Base-by-base conservation (phyloP, 257 asterid genomes). In the Solanum chiquidenum region DNA sequence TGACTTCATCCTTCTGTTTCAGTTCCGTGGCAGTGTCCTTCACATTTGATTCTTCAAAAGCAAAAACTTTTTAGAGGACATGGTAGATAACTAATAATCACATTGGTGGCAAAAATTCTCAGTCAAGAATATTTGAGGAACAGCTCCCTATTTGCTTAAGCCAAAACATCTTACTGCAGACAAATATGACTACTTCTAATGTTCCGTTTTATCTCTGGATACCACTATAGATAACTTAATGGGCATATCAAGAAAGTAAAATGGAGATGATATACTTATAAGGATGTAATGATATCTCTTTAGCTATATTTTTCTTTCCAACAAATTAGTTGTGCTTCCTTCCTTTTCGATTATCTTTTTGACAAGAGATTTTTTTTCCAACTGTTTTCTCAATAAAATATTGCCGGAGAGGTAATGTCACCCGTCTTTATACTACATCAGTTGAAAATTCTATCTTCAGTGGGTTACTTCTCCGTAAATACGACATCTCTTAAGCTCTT, bases 1-100 rank as follows among this genome's bases (percentile, higher is more conserved):
- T 93, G 62, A 85, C 90, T 86, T 87, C 94, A 64, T 94, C 98
- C 88, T 95, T 97, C 62, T 86, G 94, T 86, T 94, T 93, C 68
- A 93, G 55, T 90, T 93, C 98, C 84, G 38, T 89, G 84, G 90
- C 88, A 90, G 92, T 93, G 92, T 91, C 96, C 86, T 94, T 93
- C 71, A 95, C 90, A 18, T 88, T 90, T 37, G 92, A 91, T 91
- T 95, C 99, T 97, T 76, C 89, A 93, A 64, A 87, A 33, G 85
- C 7, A 88, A 86, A 83, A 58, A 83, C 83, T 31, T 49, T 27
- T 89, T 40, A 87, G 88, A 86, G 49, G 82, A 73, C 58, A 10
- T 2, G 25, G 69, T 21, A 73, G 46, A 40, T 71, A 38, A 20
- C 11, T 46, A 18, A 83, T 72, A 68, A 33, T 68, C 37, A 69